Evolutionary conservation across 768 basidiomycete species (phyloP).

Genomic region (Agrocybe praecox): DNA sequence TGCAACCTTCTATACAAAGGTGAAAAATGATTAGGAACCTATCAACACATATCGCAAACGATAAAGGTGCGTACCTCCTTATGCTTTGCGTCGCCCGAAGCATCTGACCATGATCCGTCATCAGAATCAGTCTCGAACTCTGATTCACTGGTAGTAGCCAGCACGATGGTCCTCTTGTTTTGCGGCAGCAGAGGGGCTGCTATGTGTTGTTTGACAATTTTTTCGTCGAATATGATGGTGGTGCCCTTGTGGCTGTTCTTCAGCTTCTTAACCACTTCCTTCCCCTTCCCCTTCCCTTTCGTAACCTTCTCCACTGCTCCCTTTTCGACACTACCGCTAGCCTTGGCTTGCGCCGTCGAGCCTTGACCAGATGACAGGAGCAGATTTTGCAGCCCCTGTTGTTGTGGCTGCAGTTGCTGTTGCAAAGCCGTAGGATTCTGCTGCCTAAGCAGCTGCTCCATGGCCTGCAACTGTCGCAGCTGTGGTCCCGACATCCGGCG

Average conservation of each 20-base stretch:
- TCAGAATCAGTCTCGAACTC: constrained; percentile 54
- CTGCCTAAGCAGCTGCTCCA: constrained; percentile 16
- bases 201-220: constrained; percentile 23
- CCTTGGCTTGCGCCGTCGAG: constrained; percentile 3
- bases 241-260: constrained; percentile 11
- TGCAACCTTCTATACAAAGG: too few species aligned
- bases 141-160: constrained; percentile 51
- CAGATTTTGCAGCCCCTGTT: constrained; percentile 8
- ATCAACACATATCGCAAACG: neutral
- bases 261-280: neutral
- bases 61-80: neutral
- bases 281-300: constrained; percentile 6
- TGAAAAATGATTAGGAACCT: neutral
- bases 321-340: neutral
- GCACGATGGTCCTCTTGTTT: constrained; percentile 45
- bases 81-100: constrained; percentile 37
- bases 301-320: neutral
- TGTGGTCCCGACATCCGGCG: constrained; percentile 16
- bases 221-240: constrained; percentile 5
- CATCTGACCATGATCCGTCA: constrained; percentile 54
- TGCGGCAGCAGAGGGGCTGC: constrained; percentile 29
- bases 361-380: neutral
- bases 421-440: constrained; percentile 8
- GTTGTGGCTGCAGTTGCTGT: constrained; percentile 8
- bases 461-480: constrained; percentile 18